These are phyloP conservation scores for Drechmeria coniospora DNA, from an alignment of 2,329 filamentous ascomycete species.

Conservation along the genomic window DNA sequence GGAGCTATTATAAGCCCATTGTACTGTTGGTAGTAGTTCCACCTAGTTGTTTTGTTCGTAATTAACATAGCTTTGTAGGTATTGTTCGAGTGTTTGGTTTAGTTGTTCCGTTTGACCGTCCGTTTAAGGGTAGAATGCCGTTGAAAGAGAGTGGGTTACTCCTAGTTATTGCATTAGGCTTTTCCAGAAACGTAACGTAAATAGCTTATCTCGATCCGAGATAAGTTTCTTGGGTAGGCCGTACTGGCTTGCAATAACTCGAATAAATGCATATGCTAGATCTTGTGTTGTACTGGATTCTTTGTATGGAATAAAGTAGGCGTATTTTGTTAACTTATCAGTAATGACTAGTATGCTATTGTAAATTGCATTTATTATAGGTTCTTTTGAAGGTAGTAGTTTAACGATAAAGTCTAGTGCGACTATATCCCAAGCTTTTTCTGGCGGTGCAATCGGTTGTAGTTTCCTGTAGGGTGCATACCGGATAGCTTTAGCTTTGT, in stretches of 20 bases:
- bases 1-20: too few species aligned
- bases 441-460: constrained; percentile 6
- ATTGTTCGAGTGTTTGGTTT: constrained; percentile 1
- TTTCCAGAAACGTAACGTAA: background rate
- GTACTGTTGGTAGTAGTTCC: too few species aligned
- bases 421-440: constrained; percentile 1
- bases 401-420: constrained; percentile 6
- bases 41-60: too few species aligned
- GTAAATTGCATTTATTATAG: constrained; percentile 2
- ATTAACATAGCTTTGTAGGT: constrained; percentile 3
- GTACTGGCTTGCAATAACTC: background rate
- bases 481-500: too few species aligned
- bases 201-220: background rate
- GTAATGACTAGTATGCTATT: constrained; percentile 3
- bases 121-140: background rate
- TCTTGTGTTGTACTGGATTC: constrained; percentile 1
- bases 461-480: constrained; percentile 3
- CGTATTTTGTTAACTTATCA: background rate
- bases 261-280: background rate
- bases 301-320: too few species aligned
- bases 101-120: background rate
- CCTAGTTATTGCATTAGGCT: constrained; percentile 1
- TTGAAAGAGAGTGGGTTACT: background rate
- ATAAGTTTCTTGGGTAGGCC: background rate
- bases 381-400: constrained; percentile 3